Conservation (phyloP, 306 rosid species). For the Spatholobus suberectus region DNA sequence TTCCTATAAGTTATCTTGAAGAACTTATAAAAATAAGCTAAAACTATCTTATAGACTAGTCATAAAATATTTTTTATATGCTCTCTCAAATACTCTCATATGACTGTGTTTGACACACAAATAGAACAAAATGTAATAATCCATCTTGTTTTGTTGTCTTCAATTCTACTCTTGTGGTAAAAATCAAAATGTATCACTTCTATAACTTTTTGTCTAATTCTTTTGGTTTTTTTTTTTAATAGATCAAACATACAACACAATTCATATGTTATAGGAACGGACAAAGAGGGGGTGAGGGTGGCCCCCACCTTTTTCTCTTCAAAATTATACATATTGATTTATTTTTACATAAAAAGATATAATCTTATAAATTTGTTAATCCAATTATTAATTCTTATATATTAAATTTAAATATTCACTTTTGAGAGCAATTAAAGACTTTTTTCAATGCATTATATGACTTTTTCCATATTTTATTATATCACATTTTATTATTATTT, state of each 20-base stretch:
- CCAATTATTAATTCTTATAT: too few relatives aligned
- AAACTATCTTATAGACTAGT: too few relatives aligned
- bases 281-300: background rate
- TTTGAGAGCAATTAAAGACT: background rate
- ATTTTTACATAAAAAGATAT: background rate
- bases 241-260: background rate
- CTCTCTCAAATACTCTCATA: too few relatives aligned
- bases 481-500: too few relatives aligned
- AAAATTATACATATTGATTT: background rate
- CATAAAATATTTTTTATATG: too few relatives aligned
- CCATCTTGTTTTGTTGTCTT: background rate
- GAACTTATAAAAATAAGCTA: too few relatives aligned
- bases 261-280: background rate
- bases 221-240: background rate
- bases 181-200: background rate
- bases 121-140: background rate
- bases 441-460: too few relatives aligned
- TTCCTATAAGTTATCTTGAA: too few relatives aligned
- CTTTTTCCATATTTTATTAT: too few relatives aligned
- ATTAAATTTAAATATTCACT: background rate
- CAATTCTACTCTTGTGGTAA: background rate
- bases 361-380: too few relatives aligned
- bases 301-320: background rate
- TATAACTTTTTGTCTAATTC: background rate
- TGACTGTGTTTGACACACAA: too few relatives aligned